These are phyloP conservation scores for Nyctanthes arbortristis DNA, from an alignment of 257 asterid genomes.

Conservation along the genomic window DNA sequence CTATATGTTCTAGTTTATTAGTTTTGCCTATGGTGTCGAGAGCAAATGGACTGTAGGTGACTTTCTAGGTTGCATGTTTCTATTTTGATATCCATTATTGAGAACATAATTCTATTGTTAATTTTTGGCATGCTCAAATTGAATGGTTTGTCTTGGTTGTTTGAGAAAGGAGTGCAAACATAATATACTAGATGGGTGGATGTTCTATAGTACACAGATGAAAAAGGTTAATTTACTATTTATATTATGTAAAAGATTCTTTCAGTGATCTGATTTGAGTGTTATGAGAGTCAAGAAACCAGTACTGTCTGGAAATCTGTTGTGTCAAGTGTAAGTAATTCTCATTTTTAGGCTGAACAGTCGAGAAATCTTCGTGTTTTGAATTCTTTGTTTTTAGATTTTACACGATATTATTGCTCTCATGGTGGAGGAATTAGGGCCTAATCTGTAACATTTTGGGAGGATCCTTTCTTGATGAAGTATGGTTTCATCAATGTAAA, in stretches of 20 bases:
- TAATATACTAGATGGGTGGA: no score
- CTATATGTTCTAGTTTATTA: neutral
- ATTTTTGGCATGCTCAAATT: neutral
- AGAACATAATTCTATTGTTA: neutral
- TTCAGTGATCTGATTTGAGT: neutral
- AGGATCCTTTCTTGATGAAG: neutral
- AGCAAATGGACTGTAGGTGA: neutral
- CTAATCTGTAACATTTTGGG: neutral
- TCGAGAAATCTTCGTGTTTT: neutral
- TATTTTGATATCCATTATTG: neutral
- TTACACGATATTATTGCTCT: neutral
- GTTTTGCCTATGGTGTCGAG: neutral
- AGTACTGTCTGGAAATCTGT: neutral
- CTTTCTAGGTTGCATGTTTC: neutral
- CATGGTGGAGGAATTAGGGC: neutral
- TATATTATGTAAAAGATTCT: neutral
- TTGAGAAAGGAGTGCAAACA: no score
- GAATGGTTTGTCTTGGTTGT: neutral
- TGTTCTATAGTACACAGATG: no score
- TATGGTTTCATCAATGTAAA: neutral
- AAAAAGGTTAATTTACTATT: neutral
- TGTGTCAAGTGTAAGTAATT: neutral
- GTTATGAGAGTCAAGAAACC: neutral
- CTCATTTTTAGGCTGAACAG: neutral
- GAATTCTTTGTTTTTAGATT: neutral